Evolutionary conservation across 345 rosid genomes (phyloP), one percentile per base, ranked within the genome.

Genomic region (Eucalyptus marginata): DNA sequence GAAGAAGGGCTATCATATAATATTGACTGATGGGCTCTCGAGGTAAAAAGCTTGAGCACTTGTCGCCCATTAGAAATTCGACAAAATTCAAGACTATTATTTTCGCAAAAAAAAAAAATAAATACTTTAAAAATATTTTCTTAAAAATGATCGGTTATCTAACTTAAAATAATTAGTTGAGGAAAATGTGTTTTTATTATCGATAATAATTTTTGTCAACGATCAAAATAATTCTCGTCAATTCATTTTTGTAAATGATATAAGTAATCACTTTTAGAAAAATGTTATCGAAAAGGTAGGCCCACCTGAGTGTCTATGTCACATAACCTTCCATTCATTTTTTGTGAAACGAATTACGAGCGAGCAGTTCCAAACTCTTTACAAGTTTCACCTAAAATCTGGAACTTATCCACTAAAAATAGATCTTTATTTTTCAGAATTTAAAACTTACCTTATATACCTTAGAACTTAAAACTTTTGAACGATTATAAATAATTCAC

Each of bases 341-440:
- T 4, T 13, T 0, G 0, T 0, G 0, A 71, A 71, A 71, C 2
- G 11, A 33, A 52, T 52, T 52, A 52, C 1, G 5, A 20, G 58
- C 3, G 25, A 52, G 0, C 0, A 0, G 2, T 52, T 52, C 24
- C 5, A 52, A 52, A 0, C 25, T 8, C 22, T 52, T 52, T 52
- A 52, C 0, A 20, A 5, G 10, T 20, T 7, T 52, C 2, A 52
- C 1, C 10, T 52, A 52, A 0, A 52, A 18, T 52, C 0, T 52
- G 5, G 0, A 52, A 52, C 25, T 5, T 20, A 3, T 2, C 10
- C 58, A 52, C 25, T 20, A 18, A 0, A 20, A 52, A 52, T 0
- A 0, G 0, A 20, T 52, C 5, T 18, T 52, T 0, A 52, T 52
- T 20, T 52, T 52, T 52, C 0, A 52, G 0, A 52, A 52, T 5